Conservation (phyloP, 768 basidiomycete genomes). For the Boletus patriciae region DNA sequence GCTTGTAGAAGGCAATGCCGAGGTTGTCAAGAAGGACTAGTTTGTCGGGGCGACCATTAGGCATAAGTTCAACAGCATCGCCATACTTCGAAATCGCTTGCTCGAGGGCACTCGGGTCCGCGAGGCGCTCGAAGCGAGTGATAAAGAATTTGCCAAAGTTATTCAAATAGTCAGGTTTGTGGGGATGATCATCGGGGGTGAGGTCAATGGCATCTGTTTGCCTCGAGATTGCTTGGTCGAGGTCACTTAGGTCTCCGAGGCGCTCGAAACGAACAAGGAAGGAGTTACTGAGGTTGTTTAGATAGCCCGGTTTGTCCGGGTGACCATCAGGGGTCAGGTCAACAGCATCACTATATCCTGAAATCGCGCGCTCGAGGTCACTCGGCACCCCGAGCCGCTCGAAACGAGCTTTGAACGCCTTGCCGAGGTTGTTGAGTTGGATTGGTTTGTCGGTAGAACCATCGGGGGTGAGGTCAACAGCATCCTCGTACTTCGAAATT, state of each 20-base stretch:
- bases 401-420: too few relatives aligned
- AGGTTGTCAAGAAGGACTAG: background rate
- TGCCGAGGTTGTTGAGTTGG: too few relatives aligned
- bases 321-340: background rate
- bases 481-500: background rate
- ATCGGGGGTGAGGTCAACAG: background rate
- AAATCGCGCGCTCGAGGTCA: conserved; percentile 5
- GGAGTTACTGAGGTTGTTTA: background rate
- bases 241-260: background rate
- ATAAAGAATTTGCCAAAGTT: background rate
- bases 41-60: background rate
- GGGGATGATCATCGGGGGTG: background rate
- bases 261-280: background rate
- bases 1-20: background rate
- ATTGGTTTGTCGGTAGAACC: too few relatives aligned
- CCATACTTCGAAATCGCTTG: background rate
- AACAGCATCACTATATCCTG: background rate
- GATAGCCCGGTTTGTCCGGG: background rate
- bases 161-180: background rate
- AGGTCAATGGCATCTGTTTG: background rate
- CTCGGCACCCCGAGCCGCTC: background rate
- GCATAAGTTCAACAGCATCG: background rate
- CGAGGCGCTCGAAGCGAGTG: background rate
- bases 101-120: background rate
- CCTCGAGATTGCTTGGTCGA: background rate